Percentiles rank a stretch among this genome's conserved stretches.
phyloP scores from a whole-genome alignment of 352 stramenopile genomes.

The Thalassiosira hispida region DNA sequence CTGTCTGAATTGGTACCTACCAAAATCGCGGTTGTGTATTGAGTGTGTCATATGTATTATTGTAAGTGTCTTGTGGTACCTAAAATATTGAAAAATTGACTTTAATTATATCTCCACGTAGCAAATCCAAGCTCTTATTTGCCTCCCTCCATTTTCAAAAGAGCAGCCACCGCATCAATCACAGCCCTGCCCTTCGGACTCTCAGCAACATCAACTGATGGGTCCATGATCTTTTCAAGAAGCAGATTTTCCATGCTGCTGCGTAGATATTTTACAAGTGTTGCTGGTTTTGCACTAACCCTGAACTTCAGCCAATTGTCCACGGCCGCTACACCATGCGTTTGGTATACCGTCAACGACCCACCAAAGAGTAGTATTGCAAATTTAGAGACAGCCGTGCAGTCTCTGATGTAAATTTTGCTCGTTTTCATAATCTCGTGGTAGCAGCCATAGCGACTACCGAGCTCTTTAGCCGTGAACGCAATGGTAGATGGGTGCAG shows the following conservation, averaged over 20 bases:
- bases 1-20: too few relatives aligned
- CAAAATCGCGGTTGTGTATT: too few relatives aligned
- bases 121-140: constrained; percentile 17
- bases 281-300: constrained; percentile 91
- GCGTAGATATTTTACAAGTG: constrained; percentile 95
- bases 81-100: too few relatives aligned
- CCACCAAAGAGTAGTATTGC: constrained; percentile 97
- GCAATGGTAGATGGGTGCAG: constrained; percentile 82
- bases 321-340: constrained; percentile 86
- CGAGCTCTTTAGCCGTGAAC: constrained; percentile 79
- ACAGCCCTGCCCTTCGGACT: constrained; percentile 61
- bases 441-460: constrained; percentile 85
- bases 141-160: constrained; percentile 48
- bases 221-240: constrained; percentile 92
- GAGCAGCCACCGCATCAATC: constrained; percentile 57
- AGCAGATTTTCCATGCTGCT: constrained; percentile 92
- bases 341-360: constrained; percentile 89
- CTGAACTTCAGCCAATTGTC: constrained; percentile 93
- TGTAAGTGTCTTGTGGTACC: too few relatives aligned
- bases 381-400: constrained; percentile 94
- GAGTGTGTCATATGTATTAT: too few relatives aligned
- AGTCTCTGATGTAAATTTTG: constrained; percentile 96
- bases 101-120: too few relatives aligned
- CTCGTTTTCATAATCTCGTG: constrained; percentile 92
- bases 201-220: constrained; percentile 89